Evolutionary conservation across 306 rosid species (phyloP), one percentile per base, ranked within the genome.

Genomic region (Lupinus albus): DNA sequence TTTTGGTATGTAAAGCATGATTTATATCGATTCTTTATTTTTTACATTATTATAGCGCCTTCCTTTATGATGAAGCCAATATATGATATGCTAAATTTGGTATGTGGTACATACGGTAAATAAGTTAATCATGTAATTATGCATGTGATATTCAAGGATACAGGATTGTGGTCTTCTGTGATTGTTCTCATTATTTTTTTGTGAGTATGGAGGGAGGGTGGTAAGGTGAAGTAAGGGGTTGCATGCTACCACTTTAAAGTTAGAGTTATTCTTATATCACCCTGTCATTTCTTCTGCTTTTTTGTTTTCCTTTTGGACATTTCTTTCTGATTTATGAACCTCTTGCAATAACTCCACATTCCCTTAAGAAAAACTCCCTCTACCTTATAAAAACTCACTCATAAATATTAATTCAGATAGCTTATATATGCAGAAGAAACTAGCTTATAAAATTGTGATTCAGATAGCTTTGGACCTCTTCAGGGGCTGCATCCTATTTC

Each of bases 221-320:
- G 74, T 59, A 39, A 60, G 52, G 46, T 42, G 32, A 47, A 30
- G 74, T 52, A 68, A 62, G 72, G 42, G 77, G 5, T 28, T 76
- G 65, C 72, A 74, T 69, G 60, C 81, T 67, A n/a, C 67, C 42
- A 35, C 80, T 79, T 82, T 78, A 76, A 25, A 25, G 76, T 84
- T 79, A 25, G 4, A 25, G 30, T 85, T 85, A 48, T 64, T 61
- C 61, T 81, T 68, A 77, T 25, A 25, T 79, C 82, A 79, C 73
- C 78, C 84, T 86, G 78, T 79, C 86, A 84, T 84, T 79, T 75
- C 67, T 73, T 83, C 72, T 72, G 78, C 85, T 84, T 81, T 80
- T 78, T 48, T 25, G 64, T 21, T 67, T 79, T 62, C 45, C 81
- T 78, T 80, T 84, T 73, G 25, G 13, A 74, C 86, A 83, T 85